Evolutionary conservation across 441 rosid species (phyloP).

Genomic region (Eruca vesicaria): DNA sequence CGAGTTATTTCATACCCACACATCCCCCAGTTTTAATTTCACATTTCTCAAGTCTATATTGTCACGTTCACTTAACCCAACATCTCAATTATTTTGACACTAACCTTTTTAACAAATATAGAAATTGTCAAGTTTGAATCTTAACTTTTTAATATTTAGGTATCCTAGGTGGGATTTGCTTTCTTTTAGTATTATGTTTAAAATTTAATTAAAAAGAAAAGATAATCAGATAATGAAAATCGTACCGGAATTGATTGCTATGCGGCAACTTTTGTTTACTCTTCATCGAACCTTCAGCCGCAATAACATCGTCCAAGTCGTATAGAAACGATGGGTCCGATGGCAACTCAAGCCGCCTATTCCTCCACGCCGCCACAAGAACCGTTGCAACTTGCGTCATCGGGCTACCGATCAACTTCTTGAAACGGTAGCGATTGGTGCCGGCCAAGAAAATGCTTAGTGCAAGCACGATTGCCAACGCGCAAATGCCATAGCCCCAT

Average conservation of each 20-base stretch:
- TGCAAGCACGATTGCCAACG: constrained; percentile 59
- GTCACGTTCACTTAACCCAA: constrained; percentile 10
- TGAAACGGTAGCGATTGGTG: constrained; percentile 75
- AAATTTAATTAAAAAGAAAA: not conserved
- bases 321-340: constrained; percentile 51
- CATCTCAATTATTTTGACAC: constrained; percentile 19
- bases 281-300: constrained; percentile 47
- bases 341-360: constrained; percentile 55
- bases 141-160: not conserved
- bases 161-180: constrained; percentile 6
- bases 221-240: not conserved
- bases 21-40: constrained; percentile 26
- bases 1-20: constrained; percentile 23
- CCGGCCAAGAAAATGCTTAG: constrained; percentile 67
- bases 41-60: constrained; percentile 8
- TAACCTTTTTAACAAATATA: not conserved
- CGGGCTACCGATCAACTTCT: constrained; percentile 84
- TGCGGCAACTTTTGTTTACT: constrained; percentile 76
- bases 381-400: constrained; percentile 83
- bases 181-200: not conserved
- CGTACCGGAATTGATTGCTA: constrained; percentile 68
- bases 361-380: constrained; percentile 64
- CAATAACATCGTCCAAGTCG: constrained; percentile 53
- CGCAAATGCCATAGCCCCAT: constrained; percentile 91
- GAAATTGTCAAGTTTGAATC: not conserved